phyloP scores from a whole-genome alignment of 2,329 filamentous ascomycete species.

The Periconia macrospinosa region DNA sequence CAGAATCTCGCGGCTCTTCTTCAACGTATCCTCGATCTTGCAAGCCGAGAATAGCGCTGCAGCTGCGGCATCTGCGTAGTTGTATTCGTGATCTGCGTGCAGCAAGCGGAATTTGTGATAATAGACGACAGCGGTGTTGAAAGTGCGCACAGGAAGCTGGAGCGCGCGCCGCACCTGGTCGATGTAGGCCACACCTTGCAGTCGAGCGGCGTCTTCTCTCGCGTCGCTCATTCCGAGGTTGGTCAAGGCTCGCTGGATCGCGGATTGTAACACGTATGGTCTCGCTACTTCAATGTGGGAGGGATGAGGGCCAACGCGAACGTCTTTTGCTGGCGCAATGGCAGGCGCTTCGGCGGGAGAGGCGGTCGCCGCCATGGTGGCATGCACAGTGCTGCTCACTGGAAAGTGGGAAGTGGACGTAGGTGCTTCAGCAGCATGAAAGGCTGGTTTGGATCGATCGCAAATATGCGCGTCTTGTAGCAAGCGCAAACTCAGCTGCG shows the following conservation, averaged over 20 bases:
- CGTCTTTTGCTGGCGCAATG: conserved; percentile 16
- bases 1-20: conserved; percentile 92
- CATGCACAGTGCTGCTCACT: not conserved
- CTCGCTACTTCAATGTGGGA: conserved; percentile 66
- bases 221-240: conserved; percentile 72
- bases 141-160: conserved; percentile 84
- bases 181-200: conserved; percentile 88
- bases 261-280: conserved; percentile 82
- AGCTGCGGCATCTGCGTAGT: conserved; percentile 80
- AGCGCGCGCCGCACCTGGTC: conserved; percentile 79
- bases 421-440: too few relatives aligned
- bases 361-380: conserved; percentile 34
- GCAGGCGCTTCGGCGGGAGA: conserved; percentile 15
- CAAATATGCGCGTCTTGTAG: too few relatives aligned
- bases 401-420: not conserved
- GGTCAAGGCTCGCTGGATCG: conserved; percentile 72
- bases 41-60: conserved; percentile 90
- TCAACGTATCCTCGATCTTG: conserved; percentile 97
- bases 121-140: conserved; percentile 86
- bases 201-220: conserved; percentile 75
- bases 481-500: too few relatives aligned
- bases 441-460: too few relatives aligned
- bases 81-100: conserved; percentile 84
- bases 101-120: conserved; percentile 91
- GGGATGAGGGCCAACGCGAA: conserved; percentile 57